Conservation (phyloP, 2,329 filamentous ascomycete genomes). For the Alternaria atra region DNA sequence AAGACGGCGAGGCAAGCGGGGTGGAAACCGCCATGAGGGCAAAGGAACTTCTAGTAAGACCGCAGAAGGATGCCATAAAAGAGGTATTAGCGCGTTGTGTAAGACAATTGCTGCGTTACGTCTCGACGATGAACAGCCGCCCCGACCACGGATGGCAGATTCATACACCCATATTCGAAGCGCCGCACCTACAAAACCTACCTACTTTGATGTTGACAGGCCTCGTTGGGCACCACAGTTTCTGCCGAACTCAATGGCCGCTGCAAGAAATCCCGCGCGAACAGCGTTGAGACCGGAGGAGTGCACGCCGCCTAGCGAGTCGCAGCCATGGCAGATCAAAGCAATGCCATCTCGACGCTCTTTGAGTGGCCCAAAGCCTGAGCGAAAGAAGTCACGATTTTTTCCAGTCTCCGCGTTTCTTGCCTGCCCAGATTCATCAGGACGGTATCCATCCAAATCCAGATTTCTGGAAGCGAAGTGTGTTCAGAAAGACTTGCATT, state of each 20-base stretch:
- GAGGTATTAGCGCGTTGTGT: slow-evolving; percentile 17
- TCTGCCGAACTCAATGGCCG: slow-evolving; percentile 16
- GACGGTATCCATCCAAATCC: neutral
- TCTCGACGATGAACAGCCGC: slow-evolving; percentile 13
- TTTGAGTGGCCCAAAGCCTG: neutral
- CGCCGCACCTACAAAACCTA: neutral
- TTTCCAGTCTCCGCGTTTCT: neutral
- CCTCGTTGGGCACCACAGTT: slow-evolving; percentile 39
- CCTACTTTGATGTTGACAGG: slow-evolving; percentile 18
- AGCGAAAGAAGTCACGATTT: neutral
- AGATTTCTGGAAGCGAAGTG: neutral
- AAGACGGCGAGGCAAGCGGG: slow-evolving; percentile 31
- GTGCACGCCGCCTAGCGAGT: neutral
- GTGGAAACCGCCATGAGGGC: slow-evolving; percentile 24
- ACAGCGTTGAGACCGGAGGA: neutral
- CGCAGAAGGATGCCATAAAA: slow-evolving; percentile 1
- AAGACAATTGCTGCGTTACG: slow-evolving; percentile 16
- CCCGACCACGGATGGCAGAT: neutral
- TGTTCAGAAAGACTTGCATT: neutral
- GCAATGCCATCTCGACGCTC: neutral
- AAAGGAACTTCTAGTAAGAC: slow-evolving; percentile 12
- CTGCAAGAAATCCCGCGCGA: neutral
- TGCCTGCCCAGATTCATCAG: neutral
- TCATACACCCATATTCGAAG: neutral
- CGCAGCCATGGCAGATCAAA: neutral